Evolutionary conservation across 2,329 filamentous ascomycete species (phyloP).

Genomic region (Fonsecaea nubica): DNA sequence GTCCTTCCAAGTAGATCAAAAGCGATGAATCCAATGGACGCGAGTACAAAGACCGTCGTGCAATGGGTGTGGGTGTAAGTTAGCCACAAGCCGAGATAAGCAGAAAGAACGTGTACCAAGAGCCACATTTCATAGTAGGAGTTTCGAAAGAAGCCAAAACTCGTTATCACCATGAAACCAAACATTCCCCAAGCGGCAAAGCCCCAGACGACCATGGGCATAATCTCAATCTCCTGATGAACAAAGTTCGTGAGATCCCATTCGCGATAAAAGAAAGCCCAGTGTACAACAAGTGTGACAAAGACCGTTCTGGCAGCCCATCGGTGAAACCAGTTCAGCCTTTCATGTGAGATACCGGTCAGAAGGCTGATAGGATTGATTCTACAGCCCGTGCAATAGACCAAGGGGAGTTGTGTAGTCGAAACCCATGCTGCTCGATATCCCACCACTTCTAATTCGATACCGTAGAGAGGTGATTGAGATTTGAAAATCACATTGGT

Average conservation of each 20-base stretch:
- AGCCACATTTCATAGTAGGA: conserved; percentile 61
- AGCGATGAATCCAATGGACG: conserved; percentile 6
- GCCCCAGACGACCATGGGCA: conserved; percentile 57
- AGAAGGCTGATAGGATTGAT: conserved; percentile 59
- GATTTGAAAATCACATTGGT: conserved; percentile 25
- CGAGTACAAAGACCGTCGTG: conserved; percentile 13
- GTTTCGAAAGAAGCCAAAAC: conserved; percentile 56
- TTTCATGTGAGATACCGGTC: conserved; percentile 56
- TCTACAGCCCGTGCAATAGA: conserved; percentile 62
- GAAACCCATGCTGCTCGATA: conserved; percentile 62
- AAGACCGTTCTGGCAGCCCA: conserved; percentile 60
- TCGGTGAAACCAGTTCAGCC: conserved; percentile 60
- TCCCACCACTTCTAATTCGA: conserved; percentile 60
- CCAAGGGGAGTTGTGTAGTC: conserved; percentile 60
- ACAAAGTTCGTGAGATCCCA: conserved; percentile 61
- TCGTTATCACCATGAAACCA: conserved; percentile 58
- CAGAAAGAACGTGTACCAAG: conserved; percentile 7
- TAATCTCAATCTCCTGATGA: conserved; percentile 49
- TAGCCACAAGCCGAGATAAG: conserved; percentile 9
- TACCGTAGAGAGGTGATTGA: conserved; percentile 22
- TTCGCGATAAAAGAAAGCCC: conserved; percentile 60
- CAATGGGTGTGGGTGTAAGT: conserved; percentile 14
- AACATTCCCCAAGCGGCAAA: conserved; percentile 60
- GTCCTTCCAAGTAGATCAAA: conserved; percentile 15
- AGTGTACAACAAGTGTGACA: conserved; percentile 61